phyloP scores from a whole-genome alignment of 139 green algal species.

The Picochlorum costavermella region DNA sequence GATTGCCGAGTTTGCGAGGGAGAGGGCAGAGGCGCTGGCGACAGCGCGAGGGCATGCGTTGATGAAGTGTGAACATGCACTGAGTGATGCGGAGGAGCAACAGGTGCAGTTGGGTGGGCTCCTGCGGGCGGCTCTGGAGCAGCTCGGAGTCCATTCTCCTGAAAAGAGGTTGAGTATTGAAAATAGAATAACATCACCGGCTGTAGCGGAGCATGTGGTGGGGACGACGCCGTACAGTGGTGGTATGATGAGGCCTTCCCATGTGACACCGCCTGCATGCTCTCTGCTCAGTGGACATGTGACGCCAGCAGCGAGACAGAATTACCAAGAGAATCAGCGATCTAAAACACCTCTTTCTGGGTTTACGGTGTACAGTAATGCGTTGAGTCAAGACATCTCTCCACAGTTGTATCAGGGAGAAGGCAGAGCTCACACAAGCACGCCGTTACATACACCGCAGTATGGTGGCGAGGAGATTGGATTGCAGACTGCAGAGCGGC shows the following conservation, averaged over 20 bases:
- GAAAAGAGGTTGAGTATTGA: neutral
- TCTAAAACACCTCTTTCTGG: conserved; percentile 15
- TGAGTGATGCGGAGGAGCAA: conserved; percentile 14
- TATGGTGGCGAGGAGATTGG: neutral
- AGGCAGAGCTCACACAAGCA: too few relatives aligned
- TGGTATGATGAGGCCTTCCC: neutral
- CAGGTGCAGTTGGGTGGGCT: conserved; percentile 19
- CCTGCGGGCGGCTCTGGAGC: conserved; percentile 17
- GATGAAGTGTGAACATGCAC: conserved; percentile 16
- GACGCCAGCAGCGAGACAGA: neutral
- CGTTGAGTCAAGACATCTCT: conserved; percentile 7
- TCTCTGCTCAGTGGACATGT: neutral
- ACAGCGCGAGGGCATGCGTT: conserved; percentile 24
- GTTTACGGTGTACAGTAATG: conserved; percentile 34
- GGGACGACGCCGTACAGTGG: neutral
- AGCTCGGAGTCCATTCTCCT: conserved; percentile 20
- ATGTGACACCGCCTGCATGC: neutral
- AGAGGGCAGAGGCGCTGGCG: conserved; percentile 19
- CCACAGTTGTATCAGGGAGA: neutral
- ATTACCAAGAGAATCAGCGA: neutral
- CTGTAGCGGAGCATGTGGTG: neutral
- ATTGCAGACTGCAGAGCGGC: neutral
- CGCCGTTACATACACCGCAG: too few relatives aligned
- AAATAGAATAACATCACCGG: neutral
- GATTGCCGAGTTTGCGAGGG: conserved; percentile 24